These are phyloP conservation scores for Epichloe typhina DNA, from an alignment of 2,329 filamentous ascomycete genomes.

Conservation along the genomic window DNA sequence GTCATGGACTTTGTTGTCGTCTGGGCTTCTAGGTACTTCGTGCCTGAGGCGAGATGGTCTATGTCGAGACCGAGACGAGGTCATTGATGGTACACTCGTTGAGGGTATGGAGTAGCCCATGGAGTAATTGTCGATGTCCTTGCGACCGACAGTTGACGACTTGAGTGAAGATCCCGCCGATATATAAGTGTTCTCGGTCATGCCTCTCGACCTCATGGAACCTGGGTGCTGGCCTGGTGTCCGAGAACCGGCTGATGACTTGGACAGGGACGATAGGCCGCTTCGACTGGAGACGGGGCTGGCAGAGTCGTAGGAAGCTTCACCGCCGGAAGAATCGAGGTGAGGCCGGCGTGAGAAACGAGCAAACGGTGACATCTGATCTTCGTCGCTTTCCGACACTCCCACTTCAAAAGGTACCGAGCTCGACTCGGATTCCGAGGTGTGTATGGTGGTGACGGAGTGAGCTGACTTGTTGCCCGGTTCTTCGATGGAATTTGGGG, in stretches of 20 bases:
- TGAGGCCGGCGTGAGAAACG: slow-evolving; percentile 62
- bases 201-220: slow-evolving; percentile 38
- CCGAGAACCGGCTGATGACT: slow-evolving; percentile 41
- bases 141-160: slow-evolving; percentile 19
- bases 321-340: slow-evolving; percentile 43
- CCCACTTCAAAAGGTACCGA: slow-evolving; percentile 43
- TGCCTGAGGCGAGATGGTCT: slow-evolving; percentile 62
- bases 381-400: slow-evolving; percentile 63
- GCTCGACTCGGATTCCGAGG: slow-evolving; percentile 40
- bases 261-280: slow-evolving; percentile 44
- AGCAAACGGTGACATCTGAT: slow-evolving; percentile 60
- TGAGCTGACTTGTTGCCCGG: slow-evolving; percentile 39
- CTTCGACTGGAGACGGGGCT: slow-evolving; percentile 55
- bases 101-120: slow-evolving; percentile 25
- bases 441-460: slow-evolving; percentile 32
- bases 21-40: slow-evolving; percentile 65
- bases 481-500: slow-evolving; percentile 50
- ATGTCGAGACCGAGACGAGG: slow-evolving; percentile 33
- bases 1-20: slow-evolving; percentile 59
- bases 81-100: slow-evolving; percentile 28
- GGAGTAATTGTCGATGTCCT: slow-evolving; percentile 41
- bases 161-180: slow-evolving; percentile 45
- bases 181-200: slow-evolving; percentile 55
- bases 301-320: slow-evolving; percentile 43
- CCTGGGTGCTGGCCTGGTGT: slow-evolving; percentile 35